Percentiles rank a stretch among this genome's conserved stretches.
Evolutionary conservation across 2,329 filamentous ascomycete genomes (phyloP).

Genomic region (Diaporthe ampelina): DNA sequence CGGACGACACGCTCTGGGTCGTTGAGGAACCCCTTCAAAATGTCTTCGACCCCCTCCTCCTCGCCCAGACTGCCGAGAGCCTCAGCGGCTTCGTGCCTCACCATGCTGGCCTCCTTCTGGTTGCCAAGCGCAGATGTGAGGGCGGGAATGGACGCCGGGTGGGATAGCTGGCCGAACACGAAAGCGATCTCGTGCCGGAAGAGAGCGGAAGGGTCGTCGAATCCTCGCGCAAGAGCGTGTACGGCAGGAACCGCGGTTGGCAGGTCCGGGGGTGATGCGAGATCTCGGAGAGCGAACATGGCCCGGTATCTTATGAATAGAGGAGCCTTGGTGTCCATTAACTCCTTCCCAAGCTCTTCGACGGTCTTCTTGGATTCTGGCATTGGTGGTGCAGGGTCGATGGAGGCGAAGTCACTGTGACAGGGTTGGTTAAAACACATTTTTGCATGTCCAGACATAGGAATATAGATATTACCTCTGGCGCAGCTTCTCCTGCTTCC

Average conservation of each 20-base stretch:
- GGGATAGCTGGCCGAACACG: conserved; percentile 95
- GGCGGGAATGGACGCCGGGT: conserved; percentile 96
- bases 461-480: conserved; percentile 72
- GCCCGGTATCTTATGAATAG: conserved; percentile 95
- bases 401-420: conserved; percentile 89
- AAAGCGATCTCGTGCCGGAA: conserved; percentile 99
- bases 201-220: conserved; percentile 87
- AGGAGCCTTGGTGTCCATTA: conserved; percentile 84
- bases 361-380: conserved; percentile 79
- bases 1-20: conserved; percentile 94
- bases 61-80: conserved; percentile 94
- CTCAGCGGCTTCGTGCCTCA: conserved; percentile 96
- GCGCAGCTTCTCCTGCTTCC: conserved; percentile 81
- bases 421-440: conserved; percentile 47
- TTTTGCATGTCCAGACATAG: background rate
- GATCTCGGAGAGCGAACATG: conserved; percentile 97
- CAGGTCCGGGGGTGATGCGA: conserved; percentile 92
- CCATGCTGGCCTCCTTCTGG: conserved; percentile 90
- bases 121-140: conserved; percentile 84
- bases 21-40: conserved; percentile 84
- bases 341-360: conserved; percentile 78
- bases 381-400: conserved; percentile 94
- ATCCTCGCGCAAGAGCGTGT: conserved; percentile 85
- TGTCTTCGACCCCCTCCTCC: conserved; percentile 92
- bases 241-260: conserved; percentile 92